Evolutionary conservation across 768 basidiomycete species (phyloP).

Genomic region (Boletus reticuloceps): DNA sequence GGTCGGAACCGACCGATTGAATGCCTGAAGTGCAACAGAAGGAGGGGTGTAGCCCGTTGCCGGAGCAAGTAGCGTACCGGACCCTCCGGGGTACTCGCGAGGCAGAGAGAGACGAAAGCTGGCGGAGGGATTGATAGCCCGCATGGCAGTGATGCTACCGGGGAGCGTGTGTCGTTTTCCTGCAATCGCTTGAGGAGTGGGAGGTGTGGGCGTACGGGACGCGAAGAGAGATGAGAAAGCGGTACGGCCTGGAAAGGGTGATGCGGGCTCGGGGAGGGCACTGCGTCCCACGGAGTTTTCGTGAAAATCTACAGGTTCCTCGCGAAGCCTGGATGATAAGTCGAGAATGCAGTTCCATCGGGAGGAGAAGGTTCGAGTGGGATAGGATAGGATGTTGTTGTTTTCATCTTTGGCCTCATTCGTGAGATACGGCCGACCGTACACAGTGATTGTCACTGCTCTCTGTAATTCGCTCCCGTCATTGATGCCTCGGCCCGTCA

Average conservation of each 20-base stretch:
- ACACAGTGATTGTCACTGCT: constrained; percentile 76
- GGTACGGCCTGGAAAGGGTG: constrained; percentile 63
- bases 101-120: constrained; percentile 26
- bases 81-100: constrained; percentile 23
- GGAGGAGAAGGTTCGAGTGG: constrained; percentile 75
- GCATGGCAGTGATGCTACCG: constrained; percentile 31
- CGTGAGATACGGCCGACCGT: constrained; percentile 63
- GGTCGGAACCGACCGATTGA: constrained; percentile 26
- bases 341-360: constrained; percentile 91
- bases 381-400: constrained; percentile 39
- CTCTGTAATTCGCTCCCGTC: constrained; percentile 55
- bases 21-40: constrained; percentile 35
- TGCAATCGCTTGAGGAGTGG: constrained; percentile 39
- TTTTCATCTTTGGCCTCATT: constrained; percentile 19
- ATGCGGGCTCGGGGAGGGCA: constrained; percentile 71
- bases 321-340: constrained; percentile 42
- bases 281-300: constrained; percentile 25
- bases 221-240: constrained; percentile 24
- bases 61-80: constrained; percentile 6
- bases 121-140: constrained; percentile 21
- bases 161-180: constrained; percentile 60
- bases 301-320: constrained; percentile 19
- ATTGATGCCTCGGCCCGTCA: constrained; percentile 32
- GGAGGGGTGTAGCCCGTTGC: constrained; percentile 30
- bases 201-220: constrained; percentile 22